Evolutionary conservation across 148 eudicot genomes (phyloP).

Genomic region (Camellia sinensis): DNA sequence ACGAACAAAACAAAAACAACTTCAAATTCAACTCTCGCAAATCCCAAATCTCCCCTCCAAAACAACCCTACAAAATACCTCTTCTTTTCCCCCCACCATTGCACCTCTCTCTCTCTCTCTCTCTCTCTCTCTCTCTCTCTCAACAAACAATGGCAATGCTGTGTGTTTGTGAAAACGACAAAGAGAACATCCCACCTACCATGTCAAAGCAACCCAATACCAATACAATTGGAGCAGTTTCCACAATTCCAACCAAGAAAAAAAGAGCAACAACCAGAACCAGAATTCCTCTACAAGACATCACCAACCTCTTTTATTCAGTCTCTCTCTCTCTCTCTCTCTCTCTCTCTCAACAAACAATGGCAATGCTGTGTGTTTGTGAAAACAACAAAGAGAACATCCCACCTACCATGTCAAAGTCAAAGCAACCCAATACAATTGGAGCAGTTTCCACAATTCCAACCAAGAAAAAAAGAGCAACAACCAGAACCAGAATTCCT

Average conservation of each 20-base stretch:
- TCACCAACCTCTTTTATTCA: not conserved
- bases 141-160: constrained; percentile 2
- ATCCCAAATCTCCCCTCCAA: too few relatives aligned
- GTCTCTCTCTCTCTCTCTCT: too few relatives aligned
- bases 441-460: not conserved
- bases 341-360: too few relatives aligned
- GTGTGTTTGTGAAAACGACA: not conserved
- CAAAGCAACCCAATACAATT: not conserved
- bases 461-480: not conserved
- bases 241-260: not conserved
- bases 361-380: constrained; percentile 1
- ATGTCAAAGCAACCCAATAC: not conserved
- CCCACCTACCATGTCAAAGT: not conserved
- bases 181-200: constrained; percentile 9
- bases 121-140: too few relatives aligned
- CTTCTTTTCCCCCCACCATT: not conserved
- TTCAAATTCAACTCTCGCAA: too few relatives aligned
- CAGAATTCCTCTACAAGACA: constrained; percentile 13
- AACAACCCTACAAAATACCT: too few relatives aligned
- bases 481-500: not conserved
- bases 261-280: not conserved
- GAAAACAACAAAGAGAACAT: constrained; percentile 9
- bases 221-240: not conserved
- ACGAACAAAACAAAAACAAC: too few relatives aligned
- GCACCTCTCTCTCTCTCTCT: not conserved